A percentile compares a stretch with the other conserved stretches of the same genome.
phyloP scores from a whole-genome alignment of 495 filamentous ascomycete species.

The Podospora pseudocomata region DNA sequence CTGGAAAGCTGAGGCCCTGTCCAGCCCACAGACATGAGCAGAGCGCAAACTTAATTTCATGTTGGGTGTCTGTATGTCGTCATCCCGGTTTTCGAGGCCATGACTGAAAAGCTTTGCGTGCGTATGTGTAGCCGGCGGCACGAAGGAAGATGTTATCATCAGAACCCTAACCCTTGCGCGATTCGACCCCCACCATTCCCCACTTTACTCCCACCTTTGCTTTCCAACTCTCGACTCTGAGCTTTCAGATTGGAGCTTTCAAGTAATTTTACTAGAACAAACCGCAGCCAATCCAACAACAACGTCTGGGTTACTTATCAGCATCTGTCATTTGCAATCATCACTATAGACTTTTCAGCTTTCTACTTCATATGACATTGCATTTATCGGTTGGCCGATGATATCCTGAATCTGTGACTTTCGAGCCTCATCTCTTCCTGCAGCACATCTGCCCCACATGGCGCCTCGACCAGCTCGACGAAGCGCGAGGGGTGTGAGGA shows the following conservation, averaged over 20 bases:
- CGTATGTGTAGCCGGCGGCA: too few relatives aligned
- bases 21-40: not conserved
- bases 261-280: not conserved
- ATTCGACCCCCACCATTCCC: not conserved
- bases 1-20: not conserved
- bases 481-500: conserved; percentile 23
- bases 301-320: too few relatives aligned
- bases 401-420: not conserved
- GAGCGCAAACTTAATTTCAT: not conserved
- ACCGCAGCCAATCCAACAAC: not conserved
- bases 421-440: not conserved
- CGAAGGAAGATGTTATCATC: not conserved
- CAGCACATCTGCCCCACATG: not conserved
- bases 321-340: too few relatives aligned
- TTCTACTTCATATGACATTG: not conserved
- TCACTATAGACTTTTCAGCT: too few relatives aligned
- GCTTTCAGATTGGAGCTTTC: too few relatives aligned
- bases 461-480: conserved; percentile 9
- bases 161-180: not conserved
- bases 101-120: too few relatives aligned
- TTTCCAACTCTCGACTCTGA: not conserved
- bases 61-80: not conserved
- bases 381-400: not conserved
- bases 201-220: not conserved
- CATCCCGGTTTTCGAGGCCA: not conserved